Conservation (phyloP, 768 basidiomycete genomes). For the Lentinula aciculospora region DNA sequence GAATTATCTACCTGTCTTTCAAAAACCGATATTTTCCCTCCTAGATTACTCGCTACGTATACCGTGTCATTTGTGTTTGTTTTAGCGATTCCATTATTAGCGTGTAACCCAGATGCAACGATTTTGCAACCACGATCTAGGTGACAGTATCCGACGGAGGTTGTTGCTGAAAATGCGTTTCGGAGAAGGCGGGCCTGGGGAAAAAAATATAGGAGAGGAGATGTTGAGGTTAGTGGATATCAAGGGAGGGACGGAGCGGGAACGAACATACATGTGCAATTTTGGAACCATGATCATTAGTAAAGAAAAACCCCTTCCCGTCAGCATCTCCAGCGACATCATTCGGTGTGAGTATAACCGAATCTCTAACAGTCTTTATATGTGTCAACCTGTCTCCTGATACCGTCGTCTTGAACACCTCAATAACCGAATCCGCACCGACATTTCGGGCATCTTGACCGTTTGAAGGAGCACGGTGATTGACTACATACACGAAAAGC, state of each 20-base stretch:
- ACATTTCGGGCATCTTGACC: slow-evolving; percentile 28
- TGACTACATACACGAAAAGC: slow-evolving; percentile 65
- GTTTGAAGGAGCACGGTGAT: slow-evolving; percentile 53
- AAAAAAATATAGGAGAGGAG: not conserved
- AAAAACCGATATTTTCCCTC: slow-evolving; percentile 44
- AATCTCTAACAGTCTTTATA: slow-evolving; percentile 52
- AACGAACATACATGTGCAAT: slow-evolving; percentile 39
- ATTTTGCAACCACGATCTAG: slow-evolving; percentile 54
- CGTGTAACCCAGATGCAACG: slow-evolving; percentile 43
- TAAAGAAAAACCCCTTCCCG: slow-evolving; percentile 61
- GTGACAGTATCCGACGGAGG: slow-evolving; percentile 64
- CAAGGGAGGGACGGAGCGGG: not conserved
- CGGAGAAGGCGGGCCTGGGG: slow-evolving; percentile 13
- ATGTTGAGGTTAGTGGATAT: slow-evolving; percentile 5
- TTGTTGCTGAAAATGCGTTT: slow-evolving; percentile 26
- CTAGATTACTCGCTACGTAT: slow-evolving; percentile 47
- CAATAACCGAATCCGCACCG: slow-evolving; percentile 70
- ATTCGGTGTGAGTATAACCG: slow-evolving; percentile 59
- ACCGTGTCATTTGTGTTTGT: slow-evolving; percentile 43
- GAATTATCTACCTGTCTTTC: slow-evolving; percentile 56
- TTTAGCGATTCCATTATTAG: slow-evolving; percentile 58
- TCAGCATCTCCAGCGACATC: slow-evolving; percentile 64
- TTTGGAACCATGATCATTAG: slow-evolving; percentile 60
- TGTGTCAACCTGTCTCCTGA: slow-evolving; percentile 42
- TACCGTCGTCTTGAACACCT: slow-evolving; percentile 55